These are phyloP conservation scores for Leishmania turanica DNA, from an alignment of 208 protist genomes.

Conservation along the genomic window DNA sequence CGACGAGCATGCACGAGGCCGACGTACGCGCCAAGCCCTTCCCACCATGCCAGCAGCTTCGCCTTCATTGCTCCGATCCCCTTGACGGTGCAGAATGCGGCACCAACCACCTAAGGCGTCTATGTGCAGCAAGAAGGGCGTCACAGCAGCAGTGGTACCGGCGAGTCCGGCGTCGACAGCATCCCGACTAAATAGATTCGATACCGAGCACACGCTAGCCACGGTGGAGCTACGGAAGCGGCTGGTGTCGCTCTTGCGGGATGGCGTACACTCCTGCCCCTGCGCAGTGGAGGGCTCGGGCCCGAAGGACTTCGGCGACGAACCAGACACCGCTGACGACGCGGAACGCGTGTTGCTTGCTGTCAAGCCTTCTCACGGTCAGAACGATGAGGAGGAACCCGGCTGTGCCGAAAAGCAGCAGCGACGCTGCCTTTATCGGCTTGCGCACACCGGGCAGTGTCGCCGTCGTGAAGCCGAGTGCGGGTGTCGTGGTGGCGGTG, in stretches of 20 bases:
- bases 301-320: not conserved
- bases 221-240: constrained; percentile 13
- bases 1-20: too few relatives aligned
- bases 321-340: not conserved
- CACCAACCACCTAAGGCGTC: too few relatives aligned
- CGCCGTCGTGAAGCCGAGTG: not conserved
- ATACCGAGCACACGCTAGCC: constrained; percentile 4
- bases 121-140: too few relatives aligned
- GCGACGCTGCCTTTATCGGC: not conserved
- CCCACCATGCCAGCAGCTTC: too few relatives aligned
- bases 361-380: not conserved
- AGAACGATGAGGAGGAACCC: not conserved
- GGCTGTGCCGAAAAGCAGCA: not conserved
- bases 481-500: not conserved
- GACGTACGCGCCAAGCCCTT: too few relatives aligned
- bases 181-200: not conserved
- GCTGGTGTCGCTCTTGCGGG: not conserved
- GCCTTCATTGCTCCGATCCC: too few relatives aligned
- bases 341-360: not conserved
- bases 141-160: not conserved
- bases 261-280: constrained; percentile 2
- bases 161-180: not conserved
- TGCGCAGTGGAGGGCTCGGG: not conserved
- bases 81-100: too few relatives aligned
- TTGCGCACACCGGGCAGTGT: not conserved